Conservation (phyloP, 78 protist species). For the Ministeria vibrans region DNA sequence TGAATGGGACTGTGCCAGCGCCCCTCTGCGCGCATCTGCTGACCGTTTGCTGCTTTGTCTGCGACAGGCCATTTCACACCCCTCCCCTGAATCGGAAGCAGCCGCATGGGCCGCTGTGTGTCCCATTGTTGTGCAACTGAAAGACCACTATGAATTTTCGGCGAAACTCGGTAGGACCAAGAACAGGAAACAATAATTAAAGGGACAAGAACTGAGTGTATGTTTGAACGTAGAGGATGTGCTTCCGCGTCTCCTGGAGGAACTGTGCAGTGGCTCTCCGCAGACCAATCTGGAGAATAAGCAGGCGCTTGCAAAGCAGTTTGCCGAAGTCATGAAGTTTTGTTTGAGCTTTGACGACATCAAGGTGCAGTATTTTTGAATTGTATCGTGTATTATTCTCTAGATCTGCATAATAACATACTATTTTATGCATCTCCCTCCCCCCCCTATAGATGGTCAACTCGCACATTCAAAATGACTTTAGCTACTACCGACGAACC, state of each 20-base stretch:
- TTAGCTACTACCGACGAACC: conserved; percentile 70
- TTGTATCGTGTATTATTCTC: neutral
- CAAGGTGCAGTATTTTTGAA: conserved; percentile 23
- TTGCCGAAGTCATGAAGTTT: conserved; percentile 72
- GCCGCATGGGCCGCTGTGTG: conserved; percentile 63
- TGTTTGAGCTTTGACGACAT: conserved; percentile 67
- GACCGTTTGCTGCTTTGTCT: neutral
- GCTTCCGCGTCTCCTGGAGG: conserved; percentile 64
- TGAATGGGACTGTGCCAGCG: neutral
- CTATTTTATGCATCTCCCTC: neutral
- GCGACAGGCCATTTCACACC: conserved; percentile 57
- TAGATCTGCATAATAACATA: too few relatives aligned
- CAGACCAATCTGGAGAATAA: conserved; percentile 41
- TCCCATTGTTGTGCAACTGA: conserved; percentile 60
- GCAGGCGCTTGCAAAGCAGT: conserved; percentile 78
- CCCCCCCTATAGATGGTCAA: conserved; percentile 15
- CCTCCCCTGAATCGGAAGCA: conserved; percentile 58
- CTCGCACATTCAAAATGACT: conserved; percentile 76
- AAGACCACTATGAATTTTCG: conserved; percentile 62
- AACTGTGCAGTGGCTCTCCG: conserved; percentile 61
- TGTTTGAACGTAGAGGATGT: neutral
- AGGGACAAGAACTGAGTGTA: neutral
- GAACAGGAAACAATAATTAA: neutral
- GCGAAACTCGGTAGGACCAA: conserved; percentile 26
- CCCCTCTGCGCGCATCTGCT: neutral